Evolutionary conservation across 164 flowering plant species (phyloP).

Genomic region (Malania oleifera): DNA sequence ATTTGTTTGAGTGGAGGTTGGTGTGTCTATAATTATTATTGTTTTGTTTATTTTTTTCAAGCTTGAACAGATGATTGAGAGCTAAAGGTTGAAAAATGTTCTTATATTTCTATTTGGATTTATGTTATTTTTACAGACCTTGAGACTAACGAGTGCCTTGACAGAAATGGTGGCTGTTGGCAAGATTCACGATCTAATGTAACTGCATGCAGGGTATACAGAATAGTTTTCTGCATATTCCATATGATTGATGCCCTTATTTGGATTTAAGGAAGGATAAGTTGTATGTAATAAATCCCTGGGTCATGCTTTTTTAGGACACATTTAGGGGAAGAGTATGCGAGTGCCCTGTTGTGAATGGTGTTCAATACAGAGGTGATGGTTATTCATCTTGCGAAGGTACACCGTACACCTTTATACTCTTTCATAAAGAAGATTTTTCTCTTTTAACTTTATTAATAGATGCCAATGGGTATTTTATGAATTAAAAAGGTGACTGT

Average conservation of each 20-base stretch:
- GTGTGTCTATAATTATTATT: not conserved
- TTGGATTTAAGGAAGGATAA: not conserved
- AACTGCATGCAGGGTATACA: slow-evolving; percentile 76
- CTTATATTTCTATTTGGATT: not conserved
- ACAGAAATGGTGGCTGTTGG: slow-evolving; percentile 90
- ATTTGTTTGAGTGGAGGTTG: slow-evolving; percentile 46
- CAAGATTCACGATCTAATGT: slow-evolving; percentile 41
- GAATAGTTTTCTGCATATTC: not conserved
- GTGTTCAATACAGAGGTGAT: slow-evolving; percentile 83
- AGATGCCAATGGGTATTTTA: no score
- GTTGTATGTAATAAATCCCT: not conserved
- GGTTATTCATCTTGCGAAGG: slow-evolving; percentile 79
- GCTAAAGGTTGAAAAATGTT: not conserved
- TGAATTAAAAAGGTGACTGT: no score
- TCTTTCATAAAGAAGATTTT: no score
- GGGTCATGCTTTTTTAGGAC: slow-evolving; percentile 41
- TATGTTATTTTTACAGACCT: slow-evolving; percentile 37
- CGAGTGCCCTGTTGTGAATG: slow-evolving; percentile 70
- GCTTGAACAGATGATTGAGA: not conserved
- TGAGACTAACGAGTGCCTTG: slow-evolving; percentile 86
- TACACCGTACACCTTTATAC: slow-evolving; percentile 11
- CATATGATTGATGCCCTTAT: not conserved
- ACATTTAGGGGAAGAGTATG: slow-evolving; percentile 91
- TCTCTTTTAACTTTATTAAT: no score
- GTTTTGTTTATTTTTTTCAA: not conserved